Evolutionary conservation across 163 green algal species (phyloP).

Genomic region (Scenedesmus sp.): DNA sequence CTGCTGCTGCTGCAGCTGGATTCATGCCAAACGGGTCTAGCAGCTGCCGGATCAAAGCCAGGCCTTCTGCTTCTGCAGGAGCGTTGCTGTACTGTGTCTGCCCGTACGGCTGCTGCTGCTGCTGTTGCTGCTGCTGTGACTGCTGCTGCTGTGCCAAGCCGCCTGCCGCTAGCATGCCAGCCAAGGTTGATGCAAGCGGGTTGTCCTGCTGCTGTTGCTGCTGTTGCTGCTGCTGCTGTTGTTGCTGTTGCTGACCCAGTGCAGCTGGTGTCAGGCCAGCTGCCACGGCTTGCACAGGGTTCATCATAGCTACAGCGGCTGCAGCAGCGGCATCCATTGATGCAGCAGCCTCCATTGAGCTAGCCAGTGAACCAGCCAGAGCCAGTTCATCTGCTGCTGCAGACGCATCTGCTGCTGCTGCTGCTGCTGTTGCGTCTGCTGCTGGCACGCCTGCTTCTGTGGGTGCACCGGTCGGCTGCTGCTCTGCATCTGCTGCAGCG

Average conservation of each 20-base stretch:
- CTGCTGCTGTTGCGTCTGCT: not conserved
- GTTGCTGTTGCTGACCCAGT: not conserved
- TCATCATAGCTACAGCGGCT: not conserved
- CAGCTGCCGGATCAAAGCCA: slow-evolving; percentile 18
- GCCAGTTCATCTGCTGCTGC: not conserved
- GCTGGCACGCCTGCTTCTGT: not conserved
- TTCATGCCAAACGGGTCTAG: slow-evolving; percentile 4
- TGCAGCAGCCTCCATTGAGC: not conserved
- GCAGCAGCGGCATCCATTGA: not conserved
- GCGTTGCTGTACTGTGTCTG: not conserved
- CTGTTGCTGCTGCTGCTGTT: not conserved
- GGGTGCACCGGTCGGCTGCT: not conserved
- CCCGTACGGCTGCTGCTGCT: slow-evolving; percentile 14
- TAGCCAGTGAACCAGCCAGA: not conserved
- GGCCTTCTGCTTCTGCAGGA: not conserved
- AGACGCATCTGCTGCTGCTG: slow-evolving; percentile 1
- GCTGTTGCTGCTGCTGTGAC: not conserved
- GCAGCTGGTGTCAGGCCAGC: not conserved
- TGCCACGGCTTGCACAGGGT: not conserved
- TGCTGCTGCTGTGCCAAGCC: not conserved
- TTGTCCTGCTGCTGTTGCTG: slow-evolving; percentile 7
- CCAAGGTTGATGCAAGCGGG: not conserved
- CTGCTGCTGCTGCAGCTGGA: slow-evolving; percentile 8
- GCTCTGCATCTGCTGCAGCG: not conserved
- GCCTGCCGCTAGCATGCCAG: not conserved